Evolutionary conservation across 2,329 filamentous ascomycete species (phyloP).

Genomic region (Exophiala viscosa): DNA sequence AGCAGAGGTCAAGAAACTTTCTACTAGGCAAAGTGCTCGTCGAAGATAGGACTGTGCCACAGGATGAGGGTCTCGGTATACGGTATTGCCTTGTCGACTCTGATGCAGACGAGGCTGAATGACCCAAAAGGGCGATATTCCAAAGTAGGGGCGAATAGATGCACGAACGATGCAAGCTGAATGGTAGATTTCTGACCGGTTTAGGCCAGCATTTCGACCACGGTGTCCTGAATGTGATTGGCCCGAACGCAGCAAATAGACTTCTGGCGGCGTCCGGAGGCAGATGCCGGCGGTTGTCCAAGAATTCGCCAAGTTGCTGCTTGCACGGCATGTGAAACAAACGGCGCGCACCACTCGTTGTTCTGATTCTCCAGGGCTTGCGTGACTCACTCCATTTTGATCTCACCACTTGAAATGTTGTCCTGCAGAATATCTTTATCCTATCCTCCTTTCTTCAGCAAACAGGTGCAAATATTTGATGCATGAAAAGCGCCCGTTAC

Average conservation of each 20-base stretch:
- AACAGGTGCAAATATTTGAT: too few relatives aligned
- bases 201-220: constrained; percentile 3
- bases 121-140: neutral
- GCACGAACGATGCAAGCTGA: neutral
- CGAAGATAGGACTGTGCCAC: too few relatives aligned
- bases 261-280: constrained; percentile 1
- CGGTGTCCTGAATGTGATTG: constrained; percentile 12
- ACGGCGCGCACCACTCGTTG: neutral
- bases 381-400: constrained; percentile 14
- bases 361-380: neutral
- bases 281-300: neutral
- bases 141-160: neutral
- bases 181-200: constrained; percentile 12
- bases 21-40: too few relatives aligned
- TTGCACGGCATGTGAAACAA: constrained; percentile 19
- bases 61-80: too few relatives aligned
- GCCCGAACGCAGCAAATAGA: neutral
- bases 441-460: neutral
- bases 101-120: neutral
- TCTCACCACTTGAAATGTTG: constrained; percentile 5
- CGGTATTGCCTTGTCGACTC: neutral
- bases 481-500: too few relatives aligned
- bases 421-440: neutral
- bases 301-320: constrained; percentile 6
- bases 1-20: too few relatives aligned